phyloP scores from a whole-genome alignment of 352 stramenopile species.

The Globisporangium emineosum region DNA sequence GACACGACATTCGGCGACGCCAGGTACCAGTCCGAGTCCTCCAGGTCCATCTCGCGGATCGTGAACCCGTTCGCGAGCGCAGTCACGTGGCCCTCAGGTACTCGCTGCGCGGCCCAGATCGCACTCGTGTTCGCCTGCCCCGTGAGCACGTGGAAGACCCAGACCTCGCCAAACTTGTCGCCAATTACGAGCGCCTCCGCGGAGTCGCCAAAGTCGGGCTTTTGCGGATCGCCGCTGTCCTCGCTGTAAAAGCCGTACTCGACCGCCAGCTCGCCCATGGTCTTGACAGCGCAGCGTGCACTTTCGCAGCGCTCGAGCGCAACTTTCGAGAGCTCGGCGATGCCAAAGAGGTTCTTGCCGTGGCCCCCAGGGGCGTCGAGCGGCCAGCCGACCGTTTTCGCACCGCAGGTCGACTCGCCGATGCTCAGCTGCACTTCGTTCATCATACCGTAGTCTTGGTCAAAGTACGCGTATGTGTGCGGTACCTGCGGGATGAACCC shows the following conservation, averaged over 20 bases:
- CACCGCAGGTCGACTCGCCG: slow-evolving; percentile 82
- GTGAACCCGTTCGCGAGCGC: slow-evolving; percentile 90
- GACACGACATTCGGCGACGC: slow-evolving; percentile 70
- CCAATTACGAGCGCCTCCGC: slow-evolving; percentile 76
- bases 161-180: slow-evolving; percentile 78
- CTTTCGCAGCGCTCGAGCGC: slow-evolving; percentile 75
- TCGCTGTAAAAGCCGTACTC: slow-evolving; percentile 90
- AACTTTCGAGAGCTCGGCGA: slow-evolving; percentile 75
- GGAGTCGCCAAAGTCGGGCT: slow-evolving; percentile 34
- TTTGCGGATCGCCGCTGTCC: slow-evolving; percentile 41
- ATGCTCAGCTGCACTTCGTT: slow-evolving; percentile 90
- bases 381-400: slow-evolving; percentile 51
- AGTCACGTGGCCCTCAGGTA: slow-evolving; percentile 79
- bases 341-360: slow-evolving; percentile 75
- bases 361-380: slow-evolving; percentile 25
- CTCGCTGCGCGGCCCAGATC: slow-evolving; percentile 85
- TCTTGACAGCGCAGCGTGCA: slow-evolving; percentile 59
- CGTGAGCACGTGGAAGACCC: slow-evolving; percentile 90
- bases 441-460: slow-evolving; percentile 87
- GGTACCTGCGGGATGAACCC: slow-evolving; percentile 76
- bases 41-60: slow-evolving; percentile 75
- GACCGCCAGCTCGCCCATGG: slow-evolving; percentile 86
- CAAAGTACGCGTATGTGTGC: slow-evolving; percentile 88
- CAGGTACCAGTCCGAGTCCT: slow-evolving; percentile 70
- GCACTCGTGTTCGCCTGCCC: slow-evolving; percentile 74